Percentiles rank a stretch among this genome's conserved stretches.
Evolutionary conservation across 768 basidiomycete species (phyloP).

Genomic region (Kwoniella mangroviensis): DNA sequence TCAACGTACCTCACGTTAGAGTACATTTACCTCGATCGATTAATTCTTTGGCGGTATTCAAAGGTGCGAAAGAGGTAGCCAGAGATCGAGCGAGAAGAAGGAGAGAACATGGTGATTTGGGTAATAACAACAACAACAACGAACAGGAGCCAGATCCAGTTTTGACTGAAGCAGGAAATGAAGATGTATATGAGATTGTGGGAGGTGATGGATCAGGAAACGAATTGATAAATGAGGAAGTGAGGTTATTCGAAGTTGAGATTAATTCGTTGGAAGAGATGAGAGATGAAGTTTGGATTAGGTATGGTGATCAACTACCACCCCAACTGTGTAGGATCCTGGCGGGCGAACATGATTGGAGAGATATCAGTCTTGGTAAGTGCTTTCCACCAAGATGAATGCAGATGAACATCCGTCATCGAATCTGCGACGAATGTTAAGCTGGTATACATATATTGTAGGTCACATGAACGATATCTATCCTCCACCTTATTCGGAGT

Average conservation of each 20-base stretch:
- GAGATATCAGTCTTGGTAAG: conserved; percentile 30
- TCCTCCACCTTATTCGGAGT: conserved; percentile 8
- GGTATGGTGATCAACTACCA: conserved; percentile 39
- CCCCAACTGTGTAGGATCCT: conserved; percentile 47
- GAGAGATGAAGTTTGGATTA: conserved; percentile 45
- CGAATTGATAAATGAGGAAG: conserved; percentile 34
- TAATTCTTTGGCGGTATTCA: conserved; percentile 43
- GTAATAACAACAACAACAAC: background rate
- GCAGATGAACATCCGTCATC: too few relatives aligned
- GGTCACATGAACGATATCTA: conserved; percentile 8
- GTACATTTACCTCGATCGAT: conserved; percentile 42
- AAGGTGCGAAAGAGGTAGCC: conserved; percentile 32
- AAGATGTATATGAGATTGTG: conserved; percentile 20
- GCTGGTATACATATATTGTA: background rate
- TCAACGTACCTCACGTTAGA: conserved; percentile 39
- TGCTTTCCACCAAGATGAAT: background rate
- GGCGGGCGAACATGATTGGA: conserved; percentile 40
- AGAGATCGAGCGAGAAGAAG: conserved; percentile 23
- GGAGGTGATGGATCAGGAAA: conserved; percentile 45
- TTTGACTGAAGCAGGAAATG: background rate
- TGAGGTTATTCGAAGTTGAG: conserved; percentile 48
- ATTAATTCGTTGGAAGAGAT: conserved; percentile 46
- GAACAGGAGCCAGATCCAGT: background rate
- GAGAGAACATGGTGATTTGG: background rate
- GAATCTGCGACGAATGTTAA: background rate